Percentiles rank a stretch among this genome's conserved stretches.
Evolutionary conservation across 2,329 filamentous ascomycete species (phyloP).

Genomic region (Colletotrichum sp.): DNA sequence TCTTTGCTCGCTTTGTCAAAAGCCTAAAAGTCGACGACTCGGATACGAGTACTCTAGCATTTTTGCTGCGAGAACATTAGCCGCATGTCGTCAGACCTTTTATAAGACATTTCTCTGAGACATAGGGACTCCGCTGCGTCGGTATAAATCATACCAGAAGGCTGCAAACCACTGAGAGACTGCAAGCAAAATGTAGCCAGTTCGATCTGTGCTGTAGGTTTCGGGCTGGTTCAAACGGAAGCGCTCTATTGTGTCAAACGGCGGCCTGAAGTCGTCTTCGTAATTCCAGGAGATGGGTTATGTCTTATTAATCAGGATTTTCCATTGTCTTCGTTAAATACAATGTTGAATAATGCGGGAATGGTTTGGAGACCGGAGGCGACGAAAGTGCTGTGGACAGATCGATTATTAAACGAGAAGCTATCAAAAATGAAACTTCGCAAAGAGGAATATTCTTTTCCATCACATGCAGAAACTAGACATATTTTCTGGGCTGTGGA

Average conservation of each 20-base stretch:
- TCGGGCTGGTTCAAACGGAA: background rate
- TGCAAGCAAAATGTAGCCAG: background rate
- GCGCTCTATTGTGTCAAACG: accelerated
- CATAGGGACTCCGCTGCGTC: accelerated
- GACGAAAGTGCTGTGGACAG: background rate
- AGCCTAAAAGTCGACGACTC: no score
- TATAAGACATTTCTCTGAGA: background rate
- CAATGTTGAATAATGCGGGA: background rate
- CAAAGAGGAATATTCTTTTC: background rate
- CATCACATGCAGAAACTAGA: accelerated
- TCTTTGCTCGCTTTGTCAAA: background rate
- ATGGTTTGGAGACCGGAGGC: background rate
- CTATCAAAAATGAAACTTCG: background rate
- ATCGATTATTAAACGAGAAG: background rate
- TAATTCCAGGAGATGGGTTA: accelerated
- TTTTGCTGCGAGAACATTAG: accelerated
- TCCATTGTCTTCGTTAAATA: accelerated
- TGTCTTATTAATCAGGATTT: accelerated
- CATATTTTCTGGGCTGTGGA: accelerated
- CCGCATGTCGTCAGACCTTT: accelerated
- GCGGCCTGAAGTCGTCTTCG: background rate
- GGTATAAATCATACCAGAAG: background rate
- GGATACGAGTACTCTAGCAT: no score
- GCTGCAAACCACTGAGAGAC: accelerated
- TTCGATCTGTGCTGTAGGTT: accelerated